Percentiles rank a stretch among this genome's conserved stretches.
Evolutionary conservation across 805 yeast genomes (phyloP).

Genomic region (Yarrowia phangngaensis): DNA sequence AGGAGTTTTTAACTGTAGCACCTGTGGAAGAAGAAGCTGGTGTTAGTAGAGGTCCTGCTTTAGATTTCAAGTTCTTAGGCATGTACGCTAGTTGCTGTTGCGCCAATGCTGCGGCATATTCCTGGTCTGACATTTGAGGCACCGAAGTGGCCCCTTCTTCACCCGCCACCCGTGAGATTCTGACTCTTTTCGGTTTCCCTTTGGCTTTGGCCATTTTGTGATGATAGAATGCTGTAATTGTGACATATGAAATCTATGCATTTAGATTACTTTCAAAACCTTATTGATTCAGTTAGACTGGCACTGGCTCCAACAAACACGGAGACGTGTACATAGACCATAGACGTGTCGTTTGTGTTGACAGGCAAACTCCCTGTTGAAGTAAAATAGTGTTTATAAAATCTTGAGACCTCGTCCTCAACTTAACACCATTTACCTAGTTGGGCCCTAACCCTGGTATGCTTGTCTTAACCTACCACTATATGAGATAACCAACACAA

Average conservation of each 20-base stretch:
- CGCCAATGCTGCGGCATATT: constrained; percentile 12
- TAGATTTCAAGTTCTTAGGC: constrained; percentile 14
- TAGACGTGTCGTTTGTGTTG: too few species aligned
- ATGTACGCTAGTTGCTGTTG: constrained; percentile 24
- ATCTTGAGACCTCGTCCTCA: too few species aligned
- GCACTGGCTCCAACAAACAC: too few species aligned
- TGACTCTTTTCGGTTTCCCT: constrained; percentile 7
- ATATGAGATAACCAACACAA: neutral
- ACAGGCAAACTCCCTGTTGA: too few species aligned
- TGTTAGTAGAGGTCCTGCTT: neutral
- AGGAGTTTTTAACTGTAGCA: neutral
- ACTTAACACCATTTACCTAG: too few species aligned
- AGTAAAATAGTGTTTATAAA: too few species aligned
- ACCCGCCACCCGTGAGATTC: constrained; percentile 8
- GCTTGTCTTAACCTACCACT: too few species aligned
- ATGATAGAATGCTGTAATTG: neutral
- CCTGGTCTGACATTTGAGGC: constrained; percentile 14
- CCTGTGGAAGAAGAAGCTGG: neutral
- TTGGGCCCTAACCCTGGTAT: too few species aligned
- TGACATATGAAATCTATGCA: neutral
- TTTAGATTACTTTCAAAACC: too few species aligned
- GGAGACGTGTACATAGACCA: too few species aligned
- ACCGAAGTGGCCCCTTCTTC: neutral
- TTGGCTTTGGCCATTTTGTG: neutral
- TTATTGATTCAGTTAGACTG: too few species aligned